Evolutionary conservation across 345 rosid genomes (phyloP).

Genomic region (Nasturtium officinale): DNA sequence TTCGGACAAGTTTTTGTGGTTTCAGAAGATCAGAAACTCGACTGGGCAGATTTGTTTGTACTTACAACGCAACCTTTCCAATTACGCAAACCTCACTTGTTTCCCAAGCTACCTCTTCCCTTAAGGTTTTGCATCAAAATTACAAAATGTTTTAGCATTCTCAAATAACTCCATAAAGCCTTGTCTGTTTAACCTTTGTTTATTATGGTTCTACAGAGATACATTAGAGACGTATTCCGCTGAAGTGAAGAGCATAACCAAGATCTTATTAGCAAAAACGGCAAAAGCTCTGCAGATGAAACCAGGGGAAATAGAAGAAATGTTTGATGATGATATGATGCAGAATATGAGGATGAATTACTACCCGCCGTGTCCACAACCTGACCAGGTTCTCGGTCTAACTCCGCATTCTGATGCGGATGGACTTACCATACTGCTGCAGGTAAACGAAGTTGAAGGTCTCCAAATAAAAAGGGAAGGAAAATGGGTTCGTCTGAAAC

Average conservation of each 20-base stretch:
- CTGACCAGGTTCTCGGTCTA: slow-evolving; percentile 50
- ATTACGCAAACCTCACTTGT: slow-evolving; percentile 41
- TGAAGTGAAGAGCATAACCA: slow-evolving; percentile 46
- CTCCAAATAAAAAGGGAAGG: slow-evolving; percentile 62
- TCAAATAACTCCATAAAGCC: neutral
- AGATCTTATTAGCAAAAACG: slow-evolving; percentile 45
- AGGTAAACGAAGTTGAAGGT: slow-evolving; percentile 51
- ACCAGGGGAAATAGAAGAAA: slow-evolving; percentile 44
- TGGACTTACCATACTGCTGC: slow-evolving; percentile 57
- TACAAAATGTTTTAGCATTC: neutral
- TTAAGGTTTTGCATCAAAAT: slow-evolving; percentile 38
- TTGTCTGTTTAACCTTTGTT: neutral
- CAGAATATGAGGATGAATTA: slow-evolving; percentile 59
- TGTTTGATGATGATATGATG: slow-evolving; percentile 40
- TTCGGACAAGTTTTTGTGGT: slow-evolving; percentile 44
- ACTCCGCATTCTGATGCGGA: slow-evolving; percentile 55
- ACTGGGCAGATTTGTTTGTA: slow-evolving; percentile 45
- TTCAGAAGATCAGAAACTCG: slow-evolving; percentile 46
- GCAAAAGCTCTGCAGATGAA: slow-evolving; percentile 55
- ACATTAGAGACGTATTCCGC: slow-evolving; percentile 49
- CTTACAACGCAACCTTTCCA: slow-evolving; percentile 34
- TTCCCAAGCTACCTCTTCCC: slow-evolving; percentile 45
- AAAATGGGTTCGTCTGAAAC: slow-evolving; percentile 52
- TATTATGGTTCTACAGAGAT: slow-evolving; percentile 45
- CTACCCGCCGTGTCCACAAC: slow-evolving; percentile 68